Conservation (phyloP, 2,329 filamentous ascomycete genomes). For the Nothophaeocryptopus gaeumannii region DNA sequence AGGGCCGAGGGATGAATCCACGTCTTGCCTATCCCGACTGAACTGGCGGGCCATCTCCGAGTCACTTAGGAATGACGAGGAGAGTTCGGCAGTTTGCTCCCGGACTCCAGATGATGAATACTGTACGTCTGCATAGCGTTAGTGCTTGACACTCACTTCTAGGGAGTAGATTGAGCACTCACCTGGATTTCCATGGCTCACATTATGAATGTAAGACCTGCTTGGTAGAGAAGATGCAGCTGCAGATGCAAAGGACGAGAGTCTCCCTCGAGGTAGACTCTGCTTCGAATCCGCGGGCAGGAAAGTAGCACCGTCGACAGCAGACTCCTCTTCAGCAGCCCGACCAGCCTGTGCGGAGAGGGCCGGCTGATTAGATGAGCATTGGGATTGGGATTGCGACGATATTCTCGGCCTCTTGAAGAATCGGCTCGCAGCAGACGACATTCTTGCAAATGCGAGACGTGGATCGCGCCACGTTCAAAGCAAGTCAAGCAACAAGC, state of each 20-base stretch:
- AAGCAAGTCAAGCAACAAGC: background rate
- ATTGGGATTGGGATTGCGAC: slow-evolving; percentile 8
- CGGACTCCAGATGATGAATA: slow-evolving; percentile 40
- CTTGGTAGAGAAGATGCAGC: slow-evolving; percentile 28
- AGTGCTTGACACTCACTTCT: background rate
- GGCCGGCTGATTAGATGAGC: no score
- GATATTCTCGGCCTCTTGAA: slow-evolving; percentile 27
- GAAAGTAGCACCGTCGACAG: slow-evolving; percentile 2
- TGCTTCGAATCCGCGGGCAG: background rate
- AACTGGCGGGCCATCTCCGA: slow-evolving; percentile 30
- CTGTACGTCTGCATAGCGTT: slow-evolving; percentile 40
- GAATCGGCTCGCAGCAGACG: slow-evolving; percentile 16
- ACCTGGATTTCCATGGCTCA: slow-evolving; percentile 26
- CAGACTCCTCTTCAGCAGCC: background rate
- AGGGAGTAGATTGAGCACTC: background rate
- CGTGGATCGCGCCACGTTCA: slow-evolving; percentile 14
- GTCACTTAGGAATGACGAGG: slow-evolving; percentile 37
- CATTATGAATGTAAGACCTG: slow-evolving; percentile 37
- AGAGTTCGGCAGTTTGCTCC: slow-evolving; percentile 39
- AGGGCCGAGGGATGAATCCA: background rate
- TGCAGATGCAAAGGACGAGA: slow-evolving; percentile 15
- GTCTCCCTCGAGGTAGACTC: slow-evolving; percentile 9
- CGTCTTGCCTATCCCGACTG: slow-evolving; percentile 12
- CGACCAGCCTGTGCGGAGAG: background rate
- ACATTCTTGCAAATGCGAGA: slow-evolving; percentile 19